Percentiles rank a stretch among this genome's conserved stretches.
phyloP scores from a whole-genome alignment of 352 stramenopile species.

The Pythium volutum region DNA sequence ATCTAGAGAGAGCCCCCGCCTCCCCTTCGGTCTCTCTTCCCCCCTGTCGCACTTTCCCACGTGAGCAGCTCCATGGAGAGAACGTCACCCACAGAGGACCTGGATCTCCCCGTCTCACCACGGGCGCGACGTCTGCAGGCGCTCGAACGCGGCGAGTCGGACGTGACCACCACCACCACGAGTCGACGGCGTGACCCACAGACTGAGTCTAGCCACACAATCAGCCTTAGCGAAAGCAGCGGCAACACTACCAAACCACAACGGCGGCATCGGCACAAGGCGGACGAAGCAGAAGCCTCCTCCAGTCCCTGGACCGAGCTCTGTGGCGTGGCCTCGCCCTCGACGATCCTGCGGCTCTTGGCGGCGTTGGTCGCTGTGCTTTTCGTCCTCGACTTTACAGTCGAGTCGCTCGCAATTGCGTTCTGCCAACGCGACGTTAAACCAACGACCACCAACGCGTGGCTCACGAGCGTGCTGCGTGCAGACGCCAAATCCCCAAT shows the following conservation, averaged over 20 bases:
- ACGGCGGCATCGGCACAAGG: neutral
- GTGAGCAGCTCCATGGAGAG: neutral
- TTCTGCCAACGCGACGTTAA: neutral
- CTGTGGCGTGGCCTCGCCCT: neutral
- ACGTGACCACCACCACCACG: neutral
- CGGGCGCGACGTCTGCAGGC: neutral
- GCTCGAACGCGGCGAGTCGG: neutral
- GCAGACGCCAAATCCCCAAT: neutral
- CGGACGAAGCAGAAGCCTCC: neutral
- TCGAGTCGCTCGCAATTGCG: constrained; percentile 15
- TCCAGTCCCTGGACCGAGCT: neutral
- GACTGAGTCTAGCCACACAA: no score
- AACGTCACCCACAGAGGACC: neutral
- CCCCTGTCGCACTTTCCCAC: neutral
- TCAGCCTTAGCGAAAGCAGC: neutral
- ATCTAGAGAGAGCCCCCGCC: neutral
- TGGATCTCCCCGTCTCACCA: constrained; percentile 4
- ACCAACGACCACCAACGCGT: neutral
- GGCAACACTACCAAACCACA: no score
- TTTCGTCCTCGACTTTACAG: constrained; percentile 11
- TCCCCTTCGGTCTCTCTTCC: neutral
- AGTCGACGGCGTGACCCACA: neutral
- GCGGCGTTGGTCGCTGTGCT: constrained; percentile 6
- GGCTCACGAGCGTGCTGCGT: neutral
- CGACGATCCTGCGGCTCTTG: constrained; percentile 12